Evolutionary conservation across 2,329 filamentous ascomycete species (phyloP).

Genomic region (Aspergillus sojae): DNA sequence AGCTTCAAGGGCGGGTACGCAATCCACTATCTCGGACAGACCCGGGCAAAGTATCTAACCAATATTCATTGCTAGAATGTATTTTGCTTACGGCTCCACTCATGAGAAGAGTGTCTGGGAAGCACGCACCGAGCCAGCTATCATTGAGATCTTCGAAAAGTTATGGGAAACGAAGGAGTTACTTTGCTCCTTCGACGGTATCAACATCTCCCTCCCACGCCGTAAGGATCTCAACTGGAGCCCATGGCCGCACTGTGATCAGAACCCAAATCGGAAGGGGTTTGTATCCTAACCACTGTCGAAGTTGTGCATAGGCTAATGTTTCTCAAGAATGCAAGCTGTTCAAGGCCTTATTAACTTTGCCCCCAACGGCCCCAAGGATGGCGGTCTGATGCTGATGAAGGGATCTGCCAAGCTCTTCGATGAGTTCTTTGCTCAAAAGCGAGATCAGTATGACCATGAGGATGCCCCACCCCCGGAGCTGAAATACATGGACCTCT

Average conservation of each 20-base stretch:
- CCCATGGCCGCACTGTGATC: slow-evolving; percentile 52
- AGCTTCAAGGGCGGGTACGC: slow-evolving; percentile 49
- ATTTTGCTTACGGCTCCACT: slow-evolving; percentile 35
- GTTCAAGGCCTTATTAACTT: slow-evolving; percentile 52
- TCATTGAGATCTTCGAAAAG: slow-evolving; percentile 46
- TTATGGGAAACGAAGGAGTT: slow-evolving; percentile 40
- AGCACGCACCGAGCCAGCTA: slow-evolving; percentile 44
- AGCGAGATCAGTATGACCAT: slow-evolving; percentile 23
- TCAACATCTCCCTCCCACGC: slow-evolving; percentile 50
- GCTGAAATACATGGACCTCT: slow-evolving; percentile 42
- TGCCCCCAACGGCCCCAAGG: slow-evolving; percentile 48
- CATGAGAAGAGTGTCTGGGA: slow-evolving; percentile 53
- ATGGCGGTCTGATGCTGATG: slow-evolving; percentile 52
- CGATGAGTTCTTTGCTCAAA: slow-evolving; percentile 49
- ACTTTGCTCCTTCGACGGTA: slow-evolving; percentile 27
- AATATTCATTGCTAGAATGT: slow-evolving; percentile 17
- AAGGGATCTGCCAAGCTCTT: slow-evolving; percentile 46
- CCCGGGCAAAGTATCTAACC: no score
- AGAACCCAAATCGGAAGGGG: slow-evolving; percentile 45
- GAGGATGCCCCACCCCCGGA: slow-evolving; percentile 14
- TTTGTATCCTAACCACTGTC: slow-evolving; percentile 14
- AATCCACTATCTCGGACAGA: slow-evolving; percentile 22
- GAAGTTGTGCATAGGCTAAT: neutral
- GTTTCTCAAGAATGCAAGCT: slow-evolving; percentile 17
- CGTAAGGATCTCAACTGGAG: slow-evolving; percentile 41